phyloP scores from a whole-genome alignment of 352 stramenopile genomes.

The Pythium pyrilobum region DNA sequence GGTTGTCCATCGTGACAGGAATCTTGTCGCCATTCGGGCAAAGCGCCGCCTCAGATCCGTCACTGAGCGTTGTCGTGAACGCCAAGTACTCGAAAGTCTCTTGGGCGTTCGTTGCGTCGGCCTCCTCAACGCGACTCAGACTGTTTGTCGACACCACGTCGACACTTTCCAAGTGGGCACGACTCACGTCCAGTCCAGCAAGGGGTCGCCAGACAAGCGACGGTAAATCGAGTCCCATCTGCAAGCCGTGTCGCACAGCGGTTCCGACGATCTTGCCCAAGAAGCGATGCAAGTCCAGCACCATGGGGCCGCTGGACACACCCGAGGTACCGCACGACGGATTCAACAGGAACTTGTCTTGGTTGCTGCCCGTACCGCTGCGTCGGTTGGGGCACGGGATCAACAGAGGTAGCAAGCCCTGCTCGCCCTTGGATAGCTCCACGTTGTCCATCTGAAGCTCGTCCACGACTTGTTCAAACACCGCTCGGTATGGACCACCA shows the following conservation, averaged over 20 bases:
- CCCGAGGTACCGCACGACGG: constrained; percentile 76
- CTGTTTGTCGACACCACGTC: constrained; percentile 74
- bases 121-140: constrained; percentile 57
- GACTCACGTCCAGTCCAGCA: constrained; percentile 65
- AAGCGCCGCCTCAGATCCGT: constrained; percentile 69
- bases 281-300: constrained; percentile 93
- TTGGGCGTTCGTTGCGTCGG: constrained; percentile 25
- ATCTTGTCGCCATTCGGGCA: constrained; percentile 63
- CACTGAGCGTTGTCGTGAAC: constrained; percentile 74
- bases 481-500: constrained; percentile 95
- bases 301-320: constrained; percentile 82
- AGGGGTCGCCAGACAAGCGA: constrained; percentile 85
- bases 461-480: constrained; percentile 96
- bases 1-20: constrained; percentile 59
- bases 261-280: constrained; percentile 96
- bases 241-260: constrained; percentile 93
- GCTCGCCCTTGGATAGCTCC: constrained; percentile 78
- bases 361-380: constrained; percentile 82
- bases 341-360: constrained; percentile 91
- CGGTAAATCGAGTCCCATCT: constrained; percentile 90
- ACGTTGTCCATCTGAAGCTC: constrained; percentile 93
- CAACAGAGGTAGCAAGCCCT: constrained; percentile 82
- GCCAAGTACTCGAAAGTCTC: constrained; percentile 69
- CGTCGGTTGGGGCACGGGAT: constrained; percentile 87
- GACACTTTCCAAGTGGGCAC: constrained; percentile 73